These are phyloP conservation scores for Yamadazyma oceani DNA, from an alignment of 1,139 yeast species.

Conservation along the genomic window DNA sequence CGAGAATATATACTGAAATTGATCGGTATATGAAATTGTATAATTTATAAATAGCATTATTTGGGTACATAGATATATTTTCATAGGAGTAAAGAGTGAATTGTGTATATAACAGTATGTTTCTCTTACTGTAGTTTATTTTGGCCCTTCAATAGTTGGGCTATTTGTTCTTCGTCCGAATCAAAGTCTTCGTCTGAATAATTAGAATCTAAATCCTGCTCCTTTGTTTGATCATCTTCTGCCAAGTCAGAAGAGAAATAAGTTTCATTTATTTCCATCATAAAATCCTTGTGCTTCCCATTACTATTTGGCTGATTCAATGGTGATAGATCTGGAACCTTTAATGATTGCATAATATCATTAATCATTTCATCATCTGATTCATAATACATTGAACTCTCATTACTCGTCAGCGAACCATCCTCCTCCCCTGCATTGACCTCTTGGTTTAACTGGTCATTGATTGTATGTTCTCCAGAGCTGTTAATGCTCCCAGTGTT, in stretches of 20 bases:
- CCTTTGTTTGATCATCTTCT: no score
- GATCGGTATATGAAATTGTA: constrained; percentile 45
- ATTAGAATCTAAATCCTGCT: no score
- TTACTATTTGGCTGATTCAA: not conserved
- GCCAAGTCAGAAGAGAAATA: no score
- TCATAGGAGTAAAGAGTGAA: no score
- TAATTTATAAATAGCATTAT: constrained; percentile 3
- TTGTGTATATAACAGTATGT: no score
- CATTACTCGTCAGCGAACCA: no score
- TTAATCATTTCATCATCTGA: constrained; percentile 11
- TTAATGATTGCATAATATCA: constrained; percentile 10
- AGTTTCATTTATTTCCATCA: constrained; percentile 1
- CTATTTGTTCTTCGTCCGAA: not conserved
- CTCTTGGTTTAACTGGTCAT: no score
- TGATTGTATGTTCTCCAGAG: no score
- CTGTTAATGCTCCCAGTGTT: not conserved
- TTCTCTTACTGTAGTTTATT: no score
- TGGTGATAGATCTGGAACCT: constrained; percentile 3
- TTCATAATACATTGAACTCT: constrained; percentile 6
- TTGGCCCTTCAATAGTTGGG: no score
- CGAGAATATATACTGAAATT: constrained; percentile 59
- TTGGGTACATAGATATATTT: no score
- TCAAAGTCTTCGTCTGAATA: not conserved
- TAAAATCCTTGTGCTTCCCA: not conserved
- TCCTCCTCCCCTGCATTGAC: no score